Base-by-base conservation (phyloP, 257 asterid species). In the Henckelia pumila region DNA sequence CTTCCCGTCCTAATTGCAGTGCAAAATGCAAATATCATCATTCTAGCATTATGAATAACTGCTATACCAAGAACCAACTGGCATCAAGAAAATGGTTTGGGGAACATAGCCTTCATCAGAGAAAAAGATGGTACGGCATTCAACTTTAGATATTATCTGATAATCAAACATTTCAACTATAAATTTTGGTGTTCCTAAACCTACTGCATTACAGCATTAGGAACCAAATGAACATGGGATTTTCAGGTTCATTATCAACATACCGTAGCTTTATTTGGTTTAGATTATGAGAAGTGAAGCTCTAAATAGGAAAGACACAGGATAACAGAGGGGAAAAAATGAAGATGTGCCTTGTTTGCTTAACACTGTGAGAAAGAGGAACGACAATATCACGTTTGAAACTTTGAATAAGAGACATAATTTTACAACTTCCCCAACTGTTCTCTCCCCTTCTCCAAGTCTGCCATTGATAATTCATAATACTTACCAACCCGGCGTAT, bases 401-500 rank as follows among this genome's bases (percentile, higher is more conserved):
- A n/a, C n/a, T n/a, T n/a, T n/a, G 19, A 67, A n/a, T 23, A 6
- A 22, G 68, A 47, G 44, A 61, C 72, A 37, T 61, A 44, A 28
- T 28, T 14, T 60, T 56, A 44, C 66, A 7, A n/a, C 47, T 28
- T 59, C 24, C 10, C 19, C 67, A 19, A 1, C 23, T 44, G n/a
- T 56, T 30, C 71, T 1, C 25, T 44, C 9, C 33, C 65, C 24
- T 66, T 26, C n/a, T 59, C 56, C 22, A 35, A 55, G 35, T 28
- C 19, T 7, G 56, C 14, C 21, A 69, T 52, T 33, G 17, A 57
- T 35, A 14, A 35, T 62, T 66, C 20, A 30, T 17, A 57, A 29
- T 33, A 83, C 93, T 75, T 77, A 92, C 97, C 98, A 57, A 88
- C 95, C 84, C 96, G 83, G 68, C 97, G 93, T 59, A 92, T 89